phyloP scores from a whole-genome alignment of 331 rosid species.

The Malus hybrid region DNA sequence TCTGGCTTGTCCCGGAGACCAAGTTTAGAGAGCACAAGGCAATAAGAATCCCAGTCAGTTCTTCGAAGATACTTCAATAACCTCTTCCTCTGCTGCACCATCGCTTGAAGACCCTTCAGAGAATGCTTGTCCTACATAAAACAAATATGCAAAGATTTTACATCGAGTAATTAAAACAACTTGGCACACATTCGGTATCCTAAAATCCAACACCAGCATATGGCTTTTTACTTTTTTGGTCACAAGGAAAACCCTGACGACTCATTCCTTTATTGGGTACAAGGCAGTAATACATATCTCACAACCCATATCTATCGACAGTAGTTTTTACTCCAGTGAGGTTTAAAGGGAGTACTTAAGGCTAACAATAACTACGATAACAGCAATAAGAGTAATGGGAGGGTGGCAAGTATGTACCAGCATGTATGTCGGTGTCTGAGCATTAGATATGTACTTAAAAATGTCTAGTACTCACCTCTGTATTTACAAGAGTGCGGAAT shows the following conservation, averaged over 20 bases:
- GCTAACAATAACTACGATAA: not conserved
- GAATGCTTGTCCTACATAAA: slow-evolving; percentile 78
- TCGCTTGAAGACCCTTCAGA: slow-evolving; percentile 66
- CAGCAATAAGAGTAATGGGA: not conserved
- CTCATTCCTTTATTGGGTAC: not conserved
- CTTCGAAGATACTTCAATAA: slow-evolving; percentile 80
- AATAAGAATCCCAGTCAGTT: slow-evolving; percentile 90
- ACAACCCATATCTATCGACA: not conserved
- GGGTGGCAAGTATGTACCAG: not conserved
- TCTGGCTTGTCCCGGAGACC: slow-evolving; percentile 89
- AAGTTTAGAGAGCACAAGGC: slow-evolving; percentile 63
- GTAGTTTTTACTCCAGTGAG: not conserved
- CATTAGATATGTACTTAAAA: not conserved
- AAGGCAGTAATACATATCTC: not conserved
- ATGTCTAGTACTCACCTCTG: not conserved
- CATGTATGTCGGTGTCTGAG: not conserved
- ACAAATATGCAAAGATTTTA: not conserved
- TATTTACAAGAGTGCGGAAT: not conserved
- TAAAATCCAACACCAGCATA: not conserved
- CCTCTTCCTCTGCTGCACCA: slow-evolving; percentile 83
- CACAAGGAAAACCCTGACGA: not conserved
- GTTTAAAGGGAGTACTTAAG: not conserved
- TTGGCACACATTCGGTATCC: not conserved
- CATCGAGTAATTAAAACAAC: not conserved
- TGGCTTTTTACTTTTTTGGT: not conserved